A percentile compares a stretch with the other conserved stretches of the same genome.
phyloP scores from a whole-genome alignment of 2,329 filamentous ascomycete species.

The Sclerotinia glacialis region DNA sequence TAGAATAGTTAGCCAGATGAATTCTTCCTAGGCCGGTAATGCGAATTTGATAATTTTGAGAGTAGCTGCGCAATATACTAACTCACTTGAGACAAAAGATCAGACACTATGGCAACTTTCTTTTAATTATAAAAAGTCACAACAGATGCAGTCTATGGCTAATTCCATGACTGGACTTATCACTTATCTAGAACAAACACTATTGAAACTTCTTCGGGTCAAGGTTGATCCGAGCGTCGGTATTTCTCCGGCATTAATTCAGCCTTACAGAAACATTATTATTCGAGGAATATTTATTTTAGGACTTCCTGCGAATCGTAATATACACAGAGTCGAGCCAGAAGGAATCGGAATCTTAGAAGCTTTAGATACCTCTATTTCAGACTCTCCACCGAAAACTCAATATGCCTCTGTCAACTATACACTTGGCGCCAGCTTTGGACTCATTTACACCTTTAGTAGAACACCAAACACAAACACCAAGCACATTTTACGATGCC shows the following conservation, averaged over 20 bases:
- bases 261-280: neutral
- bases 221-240: neutral
- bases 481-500: slow-evolving; percentile 66
- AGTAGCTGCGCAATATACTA: neutral
- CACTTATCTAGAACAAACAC: no score
- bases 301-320: neutral
- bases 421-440: slow-evolving; percentile 54
- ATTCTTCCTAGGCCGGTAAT: no score
- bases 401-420: slow-evolving; percentile 46
- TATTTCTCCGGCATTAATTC: neutral
- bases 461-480: slow-evolving; percentile 71
- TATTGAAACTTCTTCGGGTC: neutral
- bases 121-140: no score
- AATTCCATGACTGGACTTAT: neutral
- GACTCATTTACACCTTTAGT: slow-evolving; percentile 62
- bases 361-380: neutral
- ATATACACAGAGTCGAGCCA: neutral
- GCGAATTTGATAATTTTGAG: neutral
- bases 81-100: neutral
- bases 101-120: neutral
- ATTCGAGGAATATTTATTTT: neutral
- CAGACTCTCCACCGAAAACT: neutral
- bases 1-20: neutral
- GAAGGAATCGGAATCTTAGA: neutral
- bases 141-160: neutral